Conservation (phyloP, 495 filamentous ascomycete genomes). For the Aspergillus bertholletiae region DNA sequence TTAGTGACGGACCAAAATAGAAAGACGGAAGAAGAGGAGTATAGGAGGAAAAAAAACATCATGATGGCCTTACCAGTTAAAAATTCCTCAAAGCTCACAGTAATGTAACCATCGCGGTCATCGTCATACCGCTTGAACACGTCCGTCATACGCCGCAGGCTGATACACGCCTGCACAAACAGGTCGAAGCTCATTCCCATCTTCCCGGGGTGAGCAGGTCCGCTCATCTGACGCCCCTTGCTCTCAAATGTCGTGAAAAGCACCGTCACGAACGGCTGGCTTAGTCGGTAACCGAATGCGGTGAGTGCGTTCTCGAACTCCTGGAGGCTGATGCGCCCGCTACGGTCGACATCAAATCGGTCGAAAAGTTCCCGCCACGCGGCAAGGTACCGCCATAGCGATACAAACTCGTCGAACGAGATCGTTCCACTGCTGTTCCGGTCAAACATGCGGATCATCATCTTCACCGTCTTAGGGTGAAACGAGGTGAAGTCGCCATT, state of each 20-base stretch:
- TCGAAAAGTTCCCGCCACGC: constrained; percentile 94
- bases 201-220: constrained; percentile 31
- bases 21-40: too few relatives aligned
- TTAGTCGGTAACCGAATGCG: constrained; percentile 92
- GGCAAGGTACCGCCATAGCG: constrained; percentile 90
- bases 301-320: constrained; percentile 91
- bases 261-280: constrained; percentile 73
- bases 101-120: constrained; percentile 90
- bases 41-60: neutral
- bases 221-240: constrained; percentile 33
- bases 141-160: constrained; percentile 95
- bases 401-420: constrained; percentile 91
- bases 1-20: neutral
- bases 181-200: constrained; percentile 89
- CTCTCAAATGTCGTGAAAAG: constrained; percentile 70
- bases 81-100: constrained; percentile 78
- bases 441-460: constrained; percentile 99
- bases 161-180: constrained; percentile 97
- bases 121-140: constrained; percentile 99
- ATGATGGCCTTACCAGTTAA: constrained; percentile 60
- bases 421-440: constrained; percentile 80
- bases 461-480: constrained; percentile 91
- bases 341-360: constrained; percentile 85
- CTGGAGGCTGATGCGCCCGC: constrained; percentile 76
- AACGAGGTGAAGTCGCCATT: constrained; percentile 95